Percentiles rank a stretch among this genome's conserved stretches.
These are phyloP conservation scores for Synchytrium microbalum DNA, from an alignment of 371 early-diverging fungal genomes.

Conservation along the genomic window DNA sequence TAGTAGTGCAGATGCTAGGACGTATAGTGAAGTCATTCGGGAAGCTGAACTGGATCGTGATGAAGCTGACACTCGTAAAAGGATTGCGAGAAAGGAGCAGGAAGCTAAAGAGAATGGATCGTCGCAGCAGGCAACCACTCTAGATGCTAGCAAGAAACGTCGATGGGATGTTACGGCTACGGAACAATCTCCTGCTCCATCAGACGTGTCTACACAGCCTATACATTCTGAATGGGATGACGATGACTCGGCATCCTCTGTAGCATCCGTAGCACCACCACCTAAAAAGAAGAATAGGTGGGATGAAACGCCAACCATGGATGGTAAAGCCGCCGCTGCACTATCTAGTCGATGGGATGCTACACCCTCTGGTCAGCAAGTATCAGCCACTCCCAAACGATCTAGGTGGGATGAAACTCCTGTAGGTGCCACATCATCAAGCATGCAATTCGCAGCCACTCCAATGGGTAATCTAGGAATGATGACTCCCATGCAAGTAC, in stretches of 20 bases:
- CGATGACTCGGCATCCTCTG: constrained; percentile 39
- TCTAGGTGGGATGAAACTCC: constrained; percentile 60
- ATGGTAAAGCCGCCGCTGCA: constrained; percentile 12
- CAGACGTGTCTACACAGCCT: constrained; percentile 5
- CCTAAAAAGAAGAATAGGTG: constrained; percentile 40
- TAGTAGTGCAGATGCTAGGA: constrained; percentile 42
- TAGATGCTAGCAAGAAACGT: constrained; percentile 50
- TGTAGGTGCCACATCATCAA: constrained; percentile 41
- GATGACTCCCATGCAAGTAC: constrained; percentile 67
- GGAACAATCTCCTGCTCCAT: constrained; percentile 27
- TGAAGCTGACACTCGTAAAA: constrained; percentile 64
- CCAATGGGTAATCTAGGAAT: constrained; percentile 50
- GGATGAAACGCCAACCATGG: constrained; percentile 57
- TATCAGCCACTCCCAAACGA: constrained; percentile 28
- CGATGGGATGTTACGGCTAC: constrained; percentile 86
- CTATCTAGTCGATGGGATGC: constrained; percentile 31
- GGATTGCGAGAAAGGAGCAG: constrained; percentile 39
- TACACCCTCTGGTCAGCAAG: constrained; percentile 33
- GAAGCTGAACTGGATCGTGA: constrained; percentile 81
- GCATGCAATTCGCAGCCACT: constrained; percentile 55
- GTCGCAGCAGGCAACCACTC: constrained; percentile 16
- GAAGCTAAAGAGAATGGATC: constrained; percentile 14
- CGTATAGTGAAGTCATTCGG: constrained; percentile 80
- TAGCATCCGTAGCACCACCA: constrained; percentile 22
- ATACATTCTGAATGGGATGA: constrained; percentile 58